A percentile compares a stretch with the other conserved stretches of the same genome.
Conservation (phyloP, 495 filamentous ascomycete species). For the Glonium stellatum region DNA sequence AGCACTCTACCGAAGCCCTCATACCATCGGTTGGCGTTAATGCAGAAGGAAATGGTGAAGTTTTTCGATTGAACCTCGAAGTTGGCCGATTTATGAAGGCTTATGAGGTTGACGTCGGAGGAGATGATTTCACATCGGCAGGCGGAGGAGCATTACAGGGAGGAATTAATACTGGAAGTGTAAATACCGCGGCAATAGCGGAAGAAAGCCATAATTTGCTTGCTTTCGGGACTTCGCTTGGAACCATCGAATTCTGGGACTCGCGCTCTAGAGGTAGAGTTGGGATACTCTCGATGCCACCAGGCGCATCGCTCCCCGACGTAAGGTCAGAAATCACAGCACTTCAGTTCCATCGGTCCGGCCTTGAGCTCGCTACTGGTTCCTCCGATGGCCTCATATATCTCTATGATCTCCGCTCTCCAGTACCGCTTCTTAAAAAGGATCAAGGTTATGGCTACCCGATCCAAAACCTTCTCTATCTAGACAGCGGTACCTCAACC, state of each 20-base stretch:
- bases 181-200: conserved; percentile 86
- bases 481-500: conserved; percentile 62
- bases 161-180: conserved; percentile 68
- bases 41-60: conserved; percentile 75
- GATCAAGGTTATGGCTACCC: conserved; percentile 96
- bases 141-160: conserved; percentile 70
- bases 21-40: conserved; percentile 84
- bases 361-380: conserved; percentile 81
- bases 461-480: conserved; percentile 81
- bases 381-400: conserved; percentile 82
- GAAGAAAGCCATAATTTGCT: conserved; percentile 85
- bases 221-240: conserved; percentile 89
- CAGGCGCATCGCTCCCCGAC: conserved; percentile 36
- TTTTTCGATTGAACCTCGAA: conserved; percentile 88
- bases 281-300: conserved; percentile 53
- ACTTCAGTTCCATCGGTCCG: conserved; percentile 76
- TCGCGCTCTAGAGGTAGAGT: conserved; percentile 71
- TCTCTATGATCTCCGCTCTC: conserved; percentile 87
- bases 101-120: conserved; percentile 76
- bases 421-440: conserved; percentile 75
- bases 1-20: conserved; percentile 77
- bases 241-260: conserved; percentile 98
- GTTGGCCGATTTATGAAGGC: conserved; percentile 80
- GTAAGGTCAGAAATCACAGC: conserved; percentile 73
- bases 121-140: conserved; percentile 60